Conservation (phyloP, 1,284 basidiomycete genomes). For the Trichosporon sp. region DNA sequence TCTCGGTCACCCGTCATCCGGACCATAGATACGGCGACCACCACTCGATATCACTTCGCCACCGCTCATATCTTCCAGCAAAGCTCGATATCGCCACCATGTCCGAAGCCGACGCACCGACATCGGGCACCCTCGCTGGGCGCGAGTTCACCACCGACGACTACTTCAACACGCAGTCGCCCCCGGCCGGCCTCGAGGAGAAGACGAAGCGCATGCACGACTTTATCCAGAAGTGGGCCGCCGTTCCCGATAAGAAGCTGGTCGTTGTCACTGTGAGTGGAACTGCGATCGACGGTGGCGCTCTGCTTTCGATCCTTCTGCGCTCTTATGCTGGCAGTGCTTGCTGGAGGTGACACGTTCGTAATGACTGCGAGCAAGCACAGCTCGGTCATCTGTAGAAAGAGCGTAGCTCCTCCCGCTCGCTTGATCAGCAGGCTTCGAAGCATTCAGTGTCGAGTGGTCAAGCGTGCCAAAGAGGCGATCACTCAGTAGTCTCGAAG, state of each 20-base stretch:
- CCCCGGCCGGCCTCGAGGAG: conserved; percentile 63
- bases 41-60: too few species aligned
- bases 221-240: conserved; percentile 67
- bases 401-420: too few species aligned
- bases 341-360: background rate
- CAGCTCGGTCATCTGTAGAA: background rate
- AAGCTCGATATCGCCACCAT: background rate
- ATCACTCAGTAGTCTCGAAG: background rate
- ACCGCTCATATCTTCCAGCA: background rate
- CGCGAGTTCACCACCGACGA: conserved; percentile 67
- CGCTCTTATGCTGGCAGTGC: too few species aligned
- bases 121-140: background rate
- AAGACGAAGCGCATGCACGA: conserved; percentile 59
- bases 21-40: too few species aligned
- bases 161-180: conserved; percentile 78
- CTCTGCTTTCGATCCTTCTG: background rate
- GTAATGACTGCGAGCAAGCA: too few species aligned
- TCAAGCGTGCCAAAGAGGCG: too few species aligned
- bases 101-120: background rate
- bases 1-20: background rate
- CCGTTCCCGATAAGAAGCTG: conserved; percentile 62
- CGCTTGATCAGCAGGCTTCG: too few species aligned
- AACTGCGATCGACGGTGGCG: too few species aligned
- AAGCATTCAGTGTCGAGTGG: too few species aligned
- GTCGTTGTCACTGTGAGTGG: conserved; percentile 84